Base-by-base conservation (phyloP, 768 basidiomycete species). In the Baorangia bicolor region DNA sequence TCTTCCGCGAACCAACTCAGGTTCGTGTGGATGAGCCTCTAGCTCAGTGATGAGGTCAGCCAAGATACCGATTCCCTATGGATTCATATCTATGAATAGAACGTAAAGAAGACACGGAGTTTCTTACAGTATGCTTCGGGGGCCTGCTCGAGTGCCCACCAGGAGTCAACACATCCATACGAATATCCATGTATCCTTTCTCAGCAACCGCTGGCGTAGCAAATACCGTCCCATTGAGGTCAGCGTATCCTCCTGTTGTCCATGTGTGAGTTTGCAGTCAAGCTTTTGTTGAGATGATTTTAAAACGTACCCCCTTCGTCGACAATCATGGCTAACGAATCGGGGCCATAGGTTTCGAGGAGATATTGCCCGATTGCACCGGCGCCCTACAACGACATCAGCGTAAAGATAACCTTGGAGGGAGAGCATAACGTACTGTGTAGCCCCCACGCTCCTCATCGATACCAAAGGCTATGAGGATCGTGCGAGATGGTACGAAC, bases 61-160 rank as follows among this genome's bases (percentile, higher is more conserved):
- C 49, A 84, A 76, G 57, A 82, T 77, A 33, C 82, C 82, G 57
- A 86, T 82, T n/a, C 66, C 66, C 68, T 70, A 62, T 64, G 55
- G 10, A n/a, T 20, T 9, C 41, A 13, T 13, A 11, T 4, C 4
- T 2, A 30, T 49, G 20, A 59, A 49, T 34, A 33, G 1, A 45
- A 27, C 4, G 21, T 0, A 40, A 48, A 25, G 5, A 43, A 27
- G 9, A 51, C 8, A 46, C 2, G 41, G 12, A 3, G 30, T 16
- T 25, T 59, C 71, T 57, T 69, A 74, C 80, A 5, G 84, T 85
- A 62, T 85, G 83, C 18, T 65, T 51, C 8, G 79, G 80, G 9
- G 83, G 84, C 2, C 75, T 72, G 58, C 77, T 79, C 1, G 83
- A 82, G 62, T 83, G 84, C 0, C 84, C 83, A 16, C 83, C 83